Conservation (phyloP, 148 eudicot species). For the Simmondsia chinensis region DNA sequence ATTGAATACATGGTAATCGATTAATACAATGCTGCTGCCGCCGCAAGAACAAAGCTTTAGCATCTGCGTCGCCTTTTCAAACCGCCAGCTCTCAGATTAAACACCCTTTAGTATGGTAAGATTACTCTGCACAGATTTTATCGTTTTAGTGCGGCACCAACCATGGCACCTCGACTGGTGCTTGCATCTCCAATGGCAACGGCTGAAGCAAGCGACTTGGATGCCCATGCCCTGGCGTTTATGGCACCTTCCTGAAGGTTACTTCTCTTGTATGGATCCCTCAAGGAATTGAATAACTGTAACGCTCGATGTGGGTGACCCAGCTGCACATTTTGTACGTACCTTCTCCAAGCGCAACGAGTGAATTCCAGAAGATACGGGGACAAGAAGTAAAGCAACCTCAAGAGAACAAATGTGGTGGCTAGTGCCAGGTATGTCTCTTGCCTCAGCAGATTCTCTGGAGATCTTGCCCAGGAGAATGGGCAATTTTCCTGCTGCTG, state of each 20-base stretch:
- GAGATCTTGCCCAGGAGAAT: slow-evolving; percentile 87
- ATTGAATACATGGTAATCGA: too few relatives aligned
- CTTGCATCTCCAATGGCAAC: slow-evolving; percentile 79
- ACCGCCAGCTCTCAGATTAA: too few relatives aligned
- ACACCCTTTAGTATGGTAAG: too few relatives aligned
- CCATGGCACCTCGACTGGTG: slow-evolving; percentile 35
- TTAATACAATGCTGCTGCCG: too few relatives aligned
- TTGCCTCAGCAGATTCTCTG: slow-evolving; percentile 62
- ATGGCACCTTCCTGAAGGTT: slow-evolving; percentile 83
- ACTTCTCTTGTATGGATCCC: slow-evolving; percentile 65
- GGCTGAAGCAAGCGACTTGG: slow-evolving; percentile 76
- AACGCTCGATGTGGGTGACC: slow-evolving; percentile 46
- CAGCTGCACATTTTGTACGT: slow-evolving; percentile 31
- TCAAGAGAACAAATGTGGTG: slow-evolving; percentile 60
- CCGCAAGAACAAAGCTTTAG: too few relatives aligned
- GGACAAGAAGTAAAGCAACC: slow-evolving; percentile 36
- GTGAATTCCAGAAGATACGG: slow-evolving; percentile 32
- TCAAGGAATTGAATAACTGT: slow-evolving; percentile 40
- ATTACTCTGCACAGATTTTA: too few relatives aligned
- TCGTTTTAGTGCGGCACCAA: too few relatives aligned
- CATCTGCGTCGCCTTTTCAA: too few relatives aligned
- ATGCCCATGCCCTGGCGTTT: slow-evolving; percentile 87
- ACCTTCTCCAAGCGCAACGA: slow-evolving; percentile 52
- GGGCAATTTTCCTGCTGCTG: slow-evolving; percentile 59
- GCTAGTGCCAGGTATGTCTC: slow-evolving; percentile 87